phyloP scores from a whole-genome alignment of 2,329 filamentous ascomycete species.

The Ophiostoma novo-ulmi region DNA sequence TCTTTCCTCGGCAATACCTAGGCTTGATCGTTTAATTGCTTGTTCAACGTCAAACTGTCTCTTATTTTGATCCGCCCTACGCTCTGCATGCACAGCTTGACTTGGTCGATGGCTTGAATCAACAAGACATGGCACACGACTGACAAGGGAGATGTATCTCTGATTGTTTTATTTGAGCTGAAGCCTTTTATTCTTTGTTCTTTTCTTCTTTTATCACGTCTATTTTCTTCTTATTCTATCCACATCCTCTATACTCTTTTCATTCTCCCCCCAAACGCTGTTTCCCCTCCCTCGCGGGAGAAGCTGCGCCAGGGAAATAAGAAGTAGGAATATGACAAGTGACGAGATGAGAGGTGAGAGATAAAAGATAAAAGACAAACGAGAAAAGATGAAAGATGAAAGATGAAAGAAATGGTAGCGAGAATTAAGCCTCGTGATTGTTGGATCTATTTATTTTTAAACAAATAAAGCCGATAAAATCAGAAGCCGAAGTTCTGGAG shows the following conservation, averaged over 20 bases:
- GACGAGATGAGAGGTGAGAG: neutral
- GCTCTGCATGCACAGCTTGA: constrained; percentile 1
- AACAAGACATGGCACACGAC: neutral
- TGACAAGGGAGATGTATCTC: neutral
- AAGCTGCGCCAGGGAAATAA: neutral
- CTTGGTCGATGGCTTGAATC: constrained; percentile 1
- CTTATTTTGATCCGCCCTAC: neutral
- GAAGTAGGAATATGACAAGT: neutral
- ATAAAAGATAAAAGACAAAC: neutral
- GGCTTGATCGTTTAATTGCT: neutral
- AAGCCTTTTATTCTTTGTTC: neutral
- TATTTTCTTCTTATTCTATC: neutral
- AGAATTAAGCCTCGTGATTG: neutral
- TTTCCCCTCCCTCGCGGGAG: neutral
- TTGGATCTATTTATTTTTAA: neutral
- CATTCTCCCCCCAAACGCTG: neutral
- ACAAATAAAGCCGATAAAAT: neutral
- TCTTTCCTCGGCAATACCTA: neutral
- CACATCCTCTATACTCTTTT: too few species aligned
- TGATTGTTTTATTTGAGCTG: neutral
- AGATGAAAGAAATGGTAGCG: neutral
- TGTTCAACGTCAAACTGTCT: constrained; percentile 11
- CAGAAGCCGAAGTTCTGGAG: neutral
- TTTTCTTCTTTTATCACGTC: neutral
- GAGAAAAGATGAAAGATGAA: neutral